Evolutionary conservation across 768 basidiomycete genomes (phyloP), one percentile per base, ranked within the genome.

Genomic region (Suillus placidus): DNA sequence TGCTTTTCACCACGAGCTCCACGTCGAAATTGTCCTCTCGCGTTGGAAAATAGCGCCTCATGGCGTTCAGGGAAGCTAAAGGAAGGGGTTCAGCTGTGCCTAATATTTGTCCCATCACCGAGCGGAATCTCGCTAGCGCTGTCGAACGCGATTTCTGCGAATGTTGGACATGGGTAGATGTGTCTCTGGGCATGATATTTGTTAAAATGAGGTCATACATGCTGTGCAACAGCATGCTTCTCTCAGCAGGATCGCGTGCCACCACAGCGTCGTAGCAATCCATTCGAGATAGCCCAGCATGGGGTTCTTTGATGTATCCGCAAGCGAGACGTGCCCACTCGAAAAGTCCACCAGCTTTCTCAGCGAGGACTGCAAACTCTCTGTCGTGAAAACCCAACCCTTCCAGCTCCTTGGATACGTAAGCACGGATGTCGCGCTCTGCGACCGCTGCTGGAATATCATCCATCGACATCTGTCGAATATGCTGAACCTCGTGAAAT

Each of bases 291-390:
- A 37, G 2, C 0, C 63, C 64, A 4, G 9, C 2, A 4, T 20
- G 5, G 7, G 37, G 5, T 3, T 3, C 14, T 63, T 40, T 64
- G 37, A 64, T 64, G 9, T 26, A 64, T 18, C 37, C 65, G 30
- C 65, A 65, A 8, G 63, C 64, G 6, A 65, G 32, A 20, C 43
- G 60, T 5, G 45, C 63, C 62, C 63, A 66, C 13, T 43, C 34
- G 20, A 63, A 63, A 3, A 63, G 26, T 13, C 55, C 62, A 32
- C 58, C 34, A 0, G 62, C 52, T 37, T 63, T 42, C 10, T 20
- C 6, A 12, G n/a, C 20, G 5, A 62, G 16, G 30, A 30, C 35
- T 20, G 40, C 40, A 1, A 32, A n/a, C 34, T 61, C 4, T 12
- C 3, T 5, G 13, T 49, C 23, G 26, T 26, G 14, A 3, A 61